Evolutionary conservation across 192 early-diverging fungal genomes (phyloP).

Genomic region (Coemansia sp.): DNA sequence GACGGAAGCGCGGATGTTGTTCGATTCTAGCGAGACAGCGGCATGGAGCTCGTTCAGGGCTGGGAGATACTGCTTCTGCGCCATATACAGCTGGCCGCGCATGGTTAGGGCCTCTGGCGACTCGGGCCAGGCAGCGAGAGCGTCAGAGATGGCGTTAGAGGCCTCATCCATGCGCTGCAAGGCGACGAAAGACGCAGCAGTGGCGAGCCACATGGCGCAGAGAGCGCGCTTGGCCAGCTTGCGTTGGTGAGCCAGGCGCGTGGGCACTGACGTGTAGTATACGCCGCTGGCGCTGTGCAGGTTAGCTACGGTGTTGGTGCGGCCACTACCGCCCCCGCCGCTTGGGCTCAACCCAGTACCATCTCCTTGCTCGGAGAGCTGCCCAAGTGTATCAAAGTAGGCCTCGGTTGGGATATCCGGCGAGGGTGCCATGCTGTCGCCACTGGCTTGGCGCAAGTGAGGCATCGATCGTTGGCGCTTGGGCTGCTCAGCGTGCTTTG

Average conservation of each 20-base stretch:
- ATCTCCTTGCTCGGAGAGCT: slow-evolving; percentile 13
- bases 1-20: slow-evolving; percentile 45
- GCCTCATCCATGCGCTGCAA: slow-evolving; percentile 46
- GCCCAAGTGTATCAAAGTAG: slow-evolving; percentile 35
- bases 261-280: slow-evolving; percentile 44
- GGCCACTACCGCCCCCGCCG: slow-evolving; percentile 4
- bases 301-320: slow-evolving; percentile 2
- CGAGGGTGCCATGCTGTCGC: slow-evolving; percentile 21
- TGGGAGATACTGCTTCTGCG: slow-evolving; percentile 19
- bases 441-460: slow-evolving; percentile 33
- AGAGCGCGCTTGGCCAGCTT: slow-evolving; percentile 41
- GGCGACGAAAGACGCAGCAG: slow-evolving; percentile 36
- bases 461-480: slow-evolving; percentile 56
- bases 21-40: slow-evolving; percentile 46
- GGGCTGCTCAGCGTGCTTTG: slow-evolving; percentile 6
- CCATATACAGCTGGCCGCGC: slow-evolving; percentile 47
- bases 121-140: slow-evolving; percentile 47
- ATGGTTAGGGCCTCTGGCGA: slow-evolving; percentile 49
- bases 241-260: slow-evolving; percentile 29
- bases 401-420: slow-evolving; percentile 35
- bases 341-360: slow-evolving; percentile 1
- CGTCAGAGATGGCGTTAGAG: slow-evolving; percentile 36
- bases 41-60: slow-evolving; percentile 55
- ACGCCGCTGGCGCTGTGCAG: slow-evolving; percentile 20
- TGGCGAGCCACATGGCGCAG: slow-evolving; percentile 47